Evolutionary conservation across 306 rosid species (phyloP), one percentile per base, ranked within the genome.

Genomic region (Vigna reflexopilosa): DNA sequence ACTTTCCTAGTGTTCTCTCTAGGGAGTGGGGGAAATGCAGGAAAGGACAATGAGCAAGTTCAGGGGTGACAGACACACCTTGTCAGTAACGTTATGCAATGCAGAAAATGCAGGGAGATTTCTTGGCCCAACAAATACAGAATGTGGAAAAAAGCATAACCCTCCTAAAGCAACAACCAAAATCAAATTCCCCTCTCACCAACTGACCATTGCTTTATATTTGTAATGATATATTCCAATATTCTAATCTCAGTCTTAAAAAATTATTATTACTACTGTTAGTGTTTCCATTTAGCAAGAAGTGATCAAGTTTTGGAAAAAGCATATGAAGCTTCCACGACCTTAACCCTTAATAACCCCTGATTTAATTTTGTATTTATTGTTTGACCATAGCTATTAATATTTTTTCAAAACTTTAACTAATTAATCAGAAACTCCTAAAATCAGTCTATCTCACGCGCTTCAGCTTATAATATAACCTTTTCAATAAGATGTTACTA

Each of bases 291-390:
- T 13, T 59, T 59, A 59, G 7, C 81, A 83, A 56, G 7, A 10
- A 11, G 6, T 57, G n/a, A 65, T 67, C 80, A 90, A 90, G 92
- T 70, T 77, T 79, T 77, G 78, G 56, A 7, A 40, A 40, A 40
- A 40, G 78, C 42, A 65, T 82, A 89, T 83, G 88, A 79, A 86
- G 63, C 73, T 82, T 79, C 86, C 89, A 67, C 71, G 82, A 67
- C 73, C 83, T 80, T 84, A 84, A 72, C 83, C 87, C 84, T 84
- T 72, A 80, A 80, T 80, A 81, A 83, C 47, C 79, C 52, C 80
- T n/a, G 36, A 48, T 67, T 20, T 71, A 34, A 15, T 36, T 17
- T 64, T 40, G 0, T n/a, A 76, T 61, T 52, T 62, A 38, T 34
- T 64, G 1, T 34, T 62, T 62, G 47, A 61, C 67, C 22, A 15